Base-by-base conservation (phyloP, 306 rosid genomes). In the Ormosia semicastrata region DNA sequence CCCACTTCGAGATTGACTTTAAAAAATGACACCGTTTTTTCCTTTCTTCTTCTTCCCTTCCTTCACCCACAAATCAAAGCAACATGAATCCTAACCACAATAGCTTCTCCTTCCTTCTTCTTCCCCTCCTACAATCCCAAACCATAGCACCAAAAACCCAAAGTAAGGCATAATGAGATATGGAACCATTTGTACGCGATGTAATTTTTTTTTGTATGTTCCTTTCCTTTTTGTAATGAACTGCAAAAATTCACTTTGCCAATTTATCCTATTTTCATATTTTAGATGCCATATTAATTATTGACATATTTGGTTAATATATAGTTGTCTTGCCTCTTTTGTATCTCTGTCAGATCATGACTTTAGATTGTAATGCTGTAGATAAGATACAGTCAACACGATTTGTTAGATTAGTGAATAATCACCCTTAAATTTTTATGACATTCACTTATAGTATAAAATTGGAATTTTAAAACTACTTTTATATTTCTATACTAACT, bases 121-220 rank as follows among this genome's bases (percentile, higher is more conserved):
- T n/a, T n/a, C n/a, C n/a, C n/a, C n/a, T n/a, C n/a, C n/a, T n/a
- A n/a, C n/a, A n/a, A n/a, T n/a, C n/a, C n/a, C n/a, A n/a, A n/a
- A n/a, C n/a, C n/a, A n/a, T n/a, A n/a, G n/a, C n/a, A n/a, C n/a
- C n/a, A n/a, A n/a, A n/a, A n/a, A n/a, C n/a, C n/a, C n/a, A 91
- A 91, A 85, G 85, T 91, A 78, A 93, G 95, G 30, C 95, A 91
- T 59, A 89, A 88, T 52, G 95, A 91, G 95, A 93, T 89, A 75
- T 4, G 52, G 3, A 39, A 39, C 7, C 7, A 6, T 39, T 3
- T 39, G 43, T 39, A 39, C 7, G 1, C 60, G 30, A 14, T n/a
- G n/a, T n/a, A n/a, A n/a, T n/a, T n/a, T n/a, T 37, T 32, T 44
- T 50, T 66, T 11, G 8, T 62, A 13, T 53, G 11, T 41, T 39